These are phyloP conservation scores for Aspergillus bridgeri DNA, from an alignment of 495 filamentous ascomycete genomes.

Conservation along the genomic window DNA sequence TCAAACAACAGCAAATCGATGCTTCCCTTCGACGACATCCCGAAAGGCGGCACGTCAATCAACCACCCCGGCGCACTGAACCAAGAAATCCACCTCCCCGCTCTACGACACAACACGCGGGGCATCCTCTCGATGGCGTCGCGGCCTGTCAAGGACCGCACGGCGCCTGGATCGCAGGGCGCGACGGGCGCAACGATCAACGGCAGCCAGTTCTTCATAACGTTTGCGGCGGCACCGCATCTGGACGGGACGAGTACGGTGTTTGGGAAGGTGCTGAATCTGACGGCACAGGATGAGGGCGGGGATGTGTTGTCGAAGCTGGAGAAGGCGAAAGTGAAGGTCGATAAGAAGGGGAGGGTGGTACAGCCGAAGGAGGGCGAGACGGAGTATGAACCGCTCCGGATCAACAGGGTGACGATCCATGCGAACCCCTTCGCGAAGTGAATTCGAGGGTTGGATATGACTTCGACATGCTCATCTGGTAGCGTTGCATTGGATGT, in stretches of 20 bases:
- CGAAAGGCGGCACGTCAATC: constrained; percentile 82
- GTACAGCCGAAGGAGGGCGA: constrained; percentile 50
- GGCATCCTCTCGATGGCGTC: constrained; percentile 95
- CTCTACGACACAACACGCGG: constrained; percentile 78
- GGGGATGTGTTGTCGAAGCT: constrained; percentile 54
- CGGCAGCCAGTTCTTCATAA: constrained; percentile 92
- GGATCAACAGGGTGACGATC: constrained; percentile 74
- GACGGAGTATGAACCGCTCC: constrained; percentile 48
- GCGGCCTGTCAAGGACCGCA: constrained; percentile 57
- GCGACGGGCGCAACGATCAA: constrained; percentile 68
- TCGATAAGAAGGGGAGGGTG: constrained; percentile 90
- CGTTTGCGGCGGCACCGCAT: constrained; percentile 82
- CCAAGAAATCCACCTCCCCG: constrained; percentile 81
- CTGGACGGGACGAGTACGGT: constrained; percentile 92
- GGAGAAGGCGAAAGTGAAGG: constrained; percentile 70
- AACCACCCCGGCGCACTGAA: constrained; percentile 74
- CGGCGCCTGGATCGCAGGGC: constrained; percentile 41
- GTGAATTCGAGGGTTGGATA: constrained; percentile 32
- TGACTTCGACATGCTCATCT: neutral
- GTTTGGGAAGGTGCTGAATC: constrained; percentile 74
- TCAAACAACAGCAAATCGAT: constrained; percentile 32
- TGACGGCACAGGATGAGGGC: constrained; percentile 42
- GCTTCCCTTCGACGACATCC: constrained; percentile 46
- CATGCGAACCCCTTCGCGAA: constrained; percentile 92
- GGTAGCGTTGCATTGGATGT: neutral